These are phyloP conservation scores for Yamadazyma dushanensis DNA, from an alignment of 1,139 yeast species.

Conservation along the genomic window DNA sequence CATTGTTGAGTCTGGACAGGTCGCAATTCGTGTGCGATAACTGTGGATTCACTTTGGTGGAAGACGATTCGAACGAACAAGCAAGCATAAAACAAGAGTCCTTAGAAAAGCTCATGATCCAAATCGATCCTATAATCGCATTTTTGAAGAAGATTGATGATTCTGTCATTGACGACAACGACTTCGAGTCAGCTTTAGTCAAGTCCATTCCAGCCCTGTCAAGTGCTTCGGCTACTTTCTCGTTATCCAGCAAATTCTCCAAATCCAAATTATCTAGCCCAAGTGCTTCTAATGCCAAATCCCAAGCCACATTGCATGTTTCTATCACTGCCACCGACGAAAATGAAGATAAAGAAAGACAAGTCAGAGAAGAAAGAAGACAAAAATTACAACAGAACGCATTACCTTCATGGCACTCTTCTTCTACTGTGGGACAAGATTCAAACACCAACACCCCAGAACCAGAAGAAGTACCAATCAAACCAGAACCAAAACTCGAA, in stretches of 20 bases:
- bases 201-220: constrained; percentile 84
- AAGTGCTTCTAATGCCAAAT: constrained; percentile 35
- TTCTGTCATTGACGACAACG: constrained; percentile 79
- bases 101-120: constrained; percentile 81
- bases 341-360: constrained; percentile 63
- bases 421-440: constrained; percentile 74
- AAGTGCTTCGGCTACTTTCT: constrained; percentile 62
- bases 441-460: constrained; percentile 42
- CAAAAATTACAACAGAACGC: constrained; percentile 87
- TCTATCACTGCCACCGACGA: constrained; percentile 92
- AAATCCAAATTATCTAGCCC: constrained; percentile 32
- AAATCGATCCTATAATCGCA: constrained; percentile 84
- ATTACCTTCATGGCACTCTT: constrained; percentile 93
- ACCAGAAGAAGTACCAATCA: constrained; percentile 13
- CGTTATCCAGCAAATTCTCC: constrained; percentile 39
- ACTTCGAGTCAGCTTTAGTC: constrained; percentile 77
- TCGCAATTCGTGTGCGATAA: constrained; percentile 82
- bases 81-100: constrained; percentile 81
- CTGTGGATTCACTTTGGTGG: constrained; percentile 74
- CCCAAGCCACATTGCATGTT: constrained; percentile 81
- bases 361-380: constrained; percentile 67
- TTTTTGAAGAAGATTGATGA: constrained; percentile 86
- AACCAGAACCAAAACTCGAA: constrained; percentile 16
- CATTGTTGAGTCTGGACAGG: constrained; percentile 75
- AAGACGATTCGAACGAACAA: constrained; percentile 86